Base-by-base conservation (phyloP, 148 eudicot species). In the Dysphania ambrosioides region DNA sequence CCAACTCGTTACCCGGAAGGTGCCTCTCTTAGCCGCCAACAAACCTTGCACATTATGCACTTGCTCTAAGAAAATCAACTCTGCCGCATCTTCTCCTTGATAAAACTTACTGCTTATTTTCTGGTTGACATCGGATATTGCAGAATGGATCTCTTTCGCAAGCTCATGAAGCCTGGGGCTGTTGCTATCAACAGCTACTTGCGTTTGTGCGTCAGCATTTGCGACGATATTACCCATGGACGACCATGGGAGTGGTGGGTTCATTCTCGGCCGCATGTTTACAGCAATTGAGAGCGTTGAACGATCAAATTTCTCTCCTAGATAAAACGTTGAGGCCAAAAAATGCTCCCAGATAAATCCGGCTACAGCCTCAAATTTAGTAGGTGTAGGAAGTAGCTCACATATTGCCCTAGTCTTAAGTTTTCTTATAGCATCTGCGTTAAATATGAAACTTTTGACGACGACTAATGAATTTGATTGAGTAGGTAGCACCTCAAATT, bases 61-160 rank as follows among this genome's bases (percentile, higher is more conserved):
- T 2, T 49, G 16, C 16, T 72, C 65, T 59, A 10, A 15, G 16
- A 51, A 24, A 21, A 72, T 26, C 31, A 15, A 23, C 6, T 72
- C 67, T 11, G 18, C 75, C 15, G 66, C 66, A 27, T 72, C 59
- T 3, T 36, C 75, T 2, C 75, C 75, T 27, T 59, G 66, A 72
- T 56, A 72, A 38, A 38, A 4, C 9, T 21, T n/a, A n/a, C n/a
- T 34, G 1, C 38, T 49, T 11, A 72, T 38, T 72, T 36, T 72
- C 47, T 16, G 19, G 34, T 26, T 57, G 6, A 51, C 21, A 1
- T 57, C 24, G 11, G 31, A 57, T 38, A 72, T 49, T 2, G 66
- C 55, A 6, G 26, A 32, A 29, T 59, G 75, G 26, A 72, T 72
- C 41, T 58, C 67, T 23, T 0, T 6, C 2, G 59, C 75, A 12